phyloP scores from a whole-genome alignment of 1,139 yeast species.

The Wickerhamomyces sp. region DNA sequence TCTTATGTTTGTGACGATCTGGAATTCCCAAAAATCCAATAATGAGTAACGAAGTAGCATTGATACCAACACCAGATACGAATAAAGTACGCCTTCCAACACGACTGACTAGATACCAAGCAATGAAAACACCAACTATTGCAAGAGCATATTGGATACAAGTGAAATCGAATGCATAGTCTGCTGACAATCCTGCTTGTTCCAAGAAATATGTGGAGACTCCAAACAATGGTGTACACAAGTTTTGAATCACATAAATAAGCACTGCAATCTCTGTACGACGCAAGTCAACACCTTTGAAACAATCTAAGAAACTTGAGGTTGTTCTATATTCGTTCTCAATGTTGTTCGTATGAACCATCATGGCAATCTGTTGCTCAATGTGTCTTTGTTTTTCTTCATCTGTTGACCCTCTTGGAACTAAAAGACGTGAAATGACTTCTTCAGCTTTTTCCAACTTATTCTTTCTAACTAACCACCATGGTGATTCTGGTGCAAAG shows the following conservation, averaged over 20 bases:
- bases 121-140: slow-evolving; percentile 24
- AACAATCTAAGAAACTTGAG: slow-evolving; percentile 33
- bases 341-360: slow-evolving; percentile 2
- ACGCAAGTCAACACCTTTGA: slow-evolving; percentile 40
- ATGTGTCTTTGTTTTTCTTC: background rate
- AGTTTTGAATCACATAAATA: slow-evolving; percentile 40
- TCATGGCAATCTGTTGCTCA: background rate
- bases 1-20: slow-evolving; percentile 5
- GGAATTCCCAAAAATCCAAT: slow-evolving; percentile 28
- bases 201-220: slow-evolving; percentile 33
- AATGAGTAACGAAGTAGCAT: slow-evolving; percentile 22
- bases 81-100: slow-evolving; percentile 27
- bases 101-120: slow-evolving; percentile 19
- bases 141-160: slow-evolving; percentile 27
- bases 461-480: slow-evolving; percentile 22
- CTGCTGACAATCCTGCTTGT: slow-evolving; percentile 28
- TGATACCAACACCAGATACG: slow-evolving; percentile 25
- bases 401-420: background rate
- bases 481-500: slow-evolving; percentile 3
- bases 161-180: slow-evolving; percentile 23
- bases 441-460: slow-evolving; percentile 11
- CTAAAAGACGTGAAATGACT: background rate
- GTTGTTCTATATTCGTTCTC: slow-evolving; percentile 23
- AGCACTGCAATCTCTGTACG: slow-evolving; percentile 44
- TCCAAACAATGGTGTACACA: slow-evolving; percentile 32